phyloP scores from a whole-genome alignment of 192 early-diverging fungal genomes.

The Irineochytrium annulatum region DNA sequence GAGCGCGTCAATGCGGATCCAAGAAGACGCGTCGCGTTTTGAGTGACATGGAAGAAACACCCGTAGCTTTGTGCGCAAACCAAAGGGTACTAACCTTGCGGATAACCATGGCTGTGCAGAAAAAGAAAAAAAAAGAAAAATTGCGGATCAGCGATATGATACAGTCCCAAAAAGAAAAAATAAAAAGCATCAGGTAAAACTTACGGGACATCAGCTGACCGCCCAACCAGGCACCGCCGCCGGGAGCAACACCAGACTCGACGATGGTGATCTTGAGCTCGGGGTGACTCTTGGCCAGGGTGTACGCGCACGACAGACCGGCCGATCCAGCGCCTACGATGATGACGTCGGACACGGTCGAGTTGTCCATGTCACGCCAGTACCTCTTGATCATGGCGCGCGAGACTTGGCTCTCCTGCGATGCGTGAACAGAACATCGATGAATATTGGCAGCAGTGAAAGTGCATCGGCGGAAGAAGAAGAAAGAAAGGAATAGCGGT shows the following conservation, averaged over 20 bases:
- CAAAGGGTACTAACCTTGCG: neutral
- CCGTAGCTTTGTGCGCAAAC: neutral
- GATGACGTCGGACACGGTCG: conserved; percentile 64
- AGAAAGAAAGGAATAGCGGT: too few species aligned
- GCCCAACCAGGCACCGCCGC: conserved; percentile 71
- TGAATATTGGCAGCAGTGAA: neutral
- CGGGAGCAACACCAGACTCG: conserved; percentile 65
- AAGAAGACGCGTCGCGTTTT: too few species aligned
- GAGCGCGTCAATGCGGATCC: too few species aligned
- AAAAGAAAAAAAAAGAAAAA: too few species aligned
- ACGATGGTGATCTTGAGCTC: conserved; percentile 66
- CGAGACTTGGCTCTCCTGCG: conserved; percentile 13
- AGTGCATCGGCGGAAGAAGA: too few species aligned
- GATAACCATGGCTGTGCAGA: neutral
- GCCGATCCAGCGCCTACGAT: conserved; percentile 71
- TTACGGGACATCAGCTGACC: conserved; percentile 56
- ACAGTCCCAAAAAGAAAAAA: neutral
- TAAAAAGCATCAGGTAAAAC: neutral
- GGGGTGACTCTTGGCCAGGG: conserved; percentile 56
- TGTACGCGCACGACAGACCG: conserved; percentile 66
- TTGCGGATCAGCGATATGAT: too few species aligned
- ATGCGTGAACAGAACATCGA: neutral
- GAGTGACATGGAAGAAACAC: too few species aligned
- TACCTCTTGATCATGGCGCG: conserved; percentile 33
- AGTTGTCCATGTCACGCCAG: conserved; percentile 62